Base-by-base conservation (phyloP, 768 basidiomycete genomes). In the Boletus vermiculosoides region DNA sequence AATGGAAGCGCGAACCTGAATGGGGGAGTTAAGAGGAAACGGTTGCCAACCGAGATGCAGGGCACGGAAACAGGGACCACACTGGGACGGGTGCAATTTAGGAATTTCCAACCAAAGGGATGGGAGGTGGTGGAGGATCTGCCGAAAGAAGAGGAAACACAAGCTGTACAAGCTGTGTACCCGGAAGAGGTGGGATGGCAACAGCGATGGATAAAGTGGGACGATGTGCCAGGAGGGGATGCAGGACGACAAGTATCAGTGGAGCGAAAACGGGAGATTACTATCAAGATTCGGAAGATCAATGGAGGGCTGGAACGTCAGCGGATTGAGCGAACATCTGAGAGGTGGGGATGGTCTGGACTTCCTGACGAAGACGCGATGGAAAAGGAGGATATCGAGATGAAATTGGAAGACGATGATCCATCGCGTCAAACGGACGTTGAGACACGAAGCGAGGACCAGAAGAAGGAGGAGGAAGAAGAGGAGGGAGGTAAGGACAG, bases 251-350 rank as follows among this genome's bases (percentile, higher is more conserved):
- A 62, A n/a, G 82, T 76, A 7, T 76, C 76, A 48, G 75, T 81
- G 52, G 78, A 67, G 41, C 75, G 75, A 50, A 76, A 72, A 51
- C 74, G 74, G 46, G 80, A 83, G 51, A 76, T 82, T 36, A 75
- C 83, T 9, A 69, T 86, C 20, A 87, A 83, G 69, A 77, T 86
- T 57, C 79, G 87, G 58, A 79, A 76, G 68, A 83, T 80, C 10
- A 72, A 63, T 41, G 74, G 76, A 30, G 83, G 86, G 22, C 42
- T 90, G 41, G 90, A 91, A 66, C 76, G 89, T 60, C 89, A 92
- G 61, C 80, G 83, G 48, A 81, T 90, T 60, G 85, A 88, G 65
- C 81, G 90, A 56, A 73, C 77, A 25, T 71, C 86, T 42, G 90
- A 92, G 72, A 78, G 79, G 50, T 91, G 88, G 87, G 76, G 66